Base-by-base conservation (phyloP, 495 filamentous ascomycete genomes). In the Hyaloscypha hepaticicola region DNA sequence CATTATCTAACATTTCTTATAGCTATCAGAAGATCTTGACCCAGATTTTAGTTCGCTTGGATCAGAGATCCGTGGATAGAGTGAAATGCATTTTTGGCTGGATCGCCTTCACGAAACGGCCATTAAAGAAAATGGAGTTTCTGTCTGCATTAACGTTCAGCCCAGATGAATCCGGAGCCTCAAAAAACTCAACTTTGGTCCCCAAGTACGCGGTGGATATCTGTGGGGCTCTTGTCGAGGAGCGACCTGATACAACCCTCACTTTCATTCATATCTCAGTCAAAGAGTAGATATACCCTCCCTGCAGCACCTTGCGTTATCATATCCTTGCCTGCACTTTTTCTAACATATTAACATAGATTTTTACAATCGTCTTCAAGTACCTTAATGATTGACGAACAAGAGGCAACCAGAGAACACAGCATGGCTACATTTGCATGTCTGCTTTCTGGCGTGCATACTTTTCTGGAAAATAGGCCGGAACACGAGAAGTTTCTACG, bases 251-350 rank as follows among this genome's bases (percentile, higher is more conserved):
- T 48, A 57, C 70, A 22, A 72, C 66, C 0, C 61, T 73, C 11
- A 45, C 66, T 9, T 76, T 76, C 27, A 74, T 76, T 22, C 73
- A 76, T 29, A 61, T 69, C 1, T 75, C 74, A 3, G 67, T 75
- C 0, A 75, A 74, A 53, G 70, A 75, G 74, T 74, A 70, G n/a
- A n/a, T n/a, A n/a, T n/a, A n/a, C n/a, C n/a, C n/a, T n/a, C n/a
- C n/a, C n/a, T n/a, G n/a, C n/a, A n/a, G n/a, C n/a, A n/a, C n/a
- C n/a, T n/a, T n/a, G n/a, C n/a, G n/a, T n/a, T n/a, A n/a, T n/a
- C n/a, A n/a, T n/a, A n/a, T n/a, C n/a, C n/a, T n/a, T n/a, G n/a
- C n/a, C n/a, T 31, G 71, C 64, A 12, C n/a, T 25, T 69, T 45
- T 45, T 14, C 38, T 3, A 3, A 45, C 38, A n/a, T n/a, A n/a